Percentiles rank a stretch among this genome's conserved stretches.
These are phyloP conservation scores for Hymenochaete sp. DNA, from an alignment of 1,284 basidiomycete genomes.

Conservation along the genomic window DNA sequence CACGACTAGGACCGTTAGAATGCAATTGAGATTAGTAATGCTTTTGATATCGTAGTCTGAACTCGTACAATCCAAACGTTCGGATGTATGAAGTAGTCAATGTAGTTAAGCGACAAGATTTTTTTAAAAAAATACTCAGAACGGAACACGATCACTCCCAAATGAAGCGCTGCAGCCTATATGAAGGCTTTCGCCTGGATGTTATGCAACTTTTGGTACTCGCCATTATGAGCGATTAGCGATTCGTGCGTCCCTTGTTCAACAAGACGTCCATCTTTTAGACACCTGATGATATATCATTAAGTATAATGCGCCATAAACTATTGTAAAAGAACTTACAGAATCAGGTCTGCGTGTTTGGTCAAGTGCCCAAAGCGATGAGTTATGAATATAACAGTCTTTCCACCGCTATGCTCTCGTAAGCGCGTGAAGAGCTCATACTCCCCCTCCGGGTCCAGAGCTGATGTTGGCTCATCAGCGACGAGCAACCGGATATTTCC, in stretches of 20 bases:
- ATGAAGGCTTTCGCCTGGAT: constrained; percentile 12
- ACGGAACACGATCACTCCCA: too few species aligned
- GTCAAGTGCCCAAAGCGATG: constrained; percentile 31
- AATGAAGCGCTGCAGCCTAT: neutral
- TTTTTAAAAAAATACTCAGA: too few species aligned
- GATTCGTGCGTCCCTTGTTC: constrained; percentile 13
- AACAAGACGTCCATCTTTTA: constrained; percentile 4
- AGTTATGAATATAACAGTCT: constrained; percentile 33
- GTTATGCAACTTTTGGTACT: constrained; percentile 10
- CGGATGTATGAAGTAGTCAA: too few species aligned
- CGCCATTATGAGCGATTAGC: constrained; percentile 7
- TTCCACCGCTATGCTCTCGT: constrained; percentile 24
- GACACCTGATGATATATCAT: too few species aligned
- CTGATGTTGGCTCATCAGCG: constrained; percentile 34
- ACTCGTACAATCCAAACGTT: too few species aligned
- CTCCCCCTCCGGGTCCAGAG: constrained; percentile 32
- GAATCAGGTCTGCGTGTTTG: constrained; percentile 32
- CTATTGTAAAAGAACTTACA: constrained; percentile 27
- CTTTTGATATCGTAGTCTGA: too few species aligned
- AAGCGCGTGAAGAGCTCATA: constrained; percentile 29
- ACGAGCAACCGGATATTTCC: constrained; percentile 29
- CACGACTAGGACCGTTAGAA: too few species aligned
- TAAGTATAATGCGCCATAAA: neutral
- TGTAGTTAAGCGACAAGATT: too few species aligned
- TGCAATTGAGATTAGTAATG: too few species aligned